A percentile compares a stretch with the other conserved stretches of the same genome.
phyloP scores from a whole-genome alignment of 768 basidiomycete species.

The Ramaria sp. region DNA sequence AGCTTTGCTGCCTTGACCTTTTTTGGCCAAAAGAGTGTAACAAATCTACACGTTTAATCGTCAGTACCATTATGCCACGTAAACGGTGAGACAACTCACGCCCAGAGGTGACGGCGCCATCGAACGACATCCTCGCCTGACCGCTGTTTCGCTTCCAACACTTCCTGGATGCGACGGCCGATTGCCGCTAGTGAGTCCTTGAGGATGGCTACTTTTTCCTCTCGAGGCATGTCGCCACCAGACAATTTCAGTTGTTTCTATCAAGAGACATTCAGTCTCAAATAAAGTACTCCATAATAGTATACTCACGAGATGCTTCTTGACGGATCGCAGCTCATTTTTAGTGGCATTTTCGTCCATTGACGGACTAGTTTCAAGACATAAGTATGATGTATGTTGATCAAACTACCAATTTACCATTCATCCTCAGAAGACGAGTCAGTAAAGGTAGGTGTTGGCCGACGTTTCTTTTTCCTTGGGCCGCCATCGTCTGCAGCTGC shows the following conservation, averaged over 20 bases:
- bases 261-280: conserved; percentile 1
- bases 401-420: conserved; percentile 38
- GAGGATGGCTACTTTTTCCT: conserved; percentile 91
- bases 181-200: conserved; percentile 94
- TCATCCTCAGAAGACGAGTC: conserved; percentile 89
- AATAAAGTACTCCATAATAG: background rate
- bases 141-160: conserved; percentile 63
- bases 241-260: conserved; percentile 94
- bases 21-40: conserved; percentile 95
- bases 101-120: conserved; percentile 95
- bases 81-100: conserved; percentile 43
- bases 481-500: conserved; percentile 62
- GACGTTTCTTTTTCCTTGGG: conserved; percentile 71
- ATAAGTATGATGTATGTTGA: background rate
- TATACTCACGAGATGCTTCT: conserved; percentile 76
- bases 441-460: conserved; percentile 94
- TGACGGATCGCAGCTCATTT: conserved; percentile 91
- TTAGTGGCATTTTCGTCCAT: conserved; percentile 94
- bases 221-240: conserved; percentile 86
- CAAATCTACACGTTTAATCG: conserved; percentile 45
- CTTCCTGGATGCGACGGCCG: conserved; percentile 80
- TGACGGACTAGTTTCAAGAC: conserved; percentile 50
- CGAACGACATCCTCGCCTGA: conserved; percentile 75
- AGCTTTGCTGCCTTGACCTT: conserved; percentile 90
- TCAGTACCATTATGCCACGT: background rate